These are phyloP conservation scores for Malassezia brasiliensis DNA, from an alignment of 1,284 basidiomycete genomes.

Conservation along the genomic window DNA sequence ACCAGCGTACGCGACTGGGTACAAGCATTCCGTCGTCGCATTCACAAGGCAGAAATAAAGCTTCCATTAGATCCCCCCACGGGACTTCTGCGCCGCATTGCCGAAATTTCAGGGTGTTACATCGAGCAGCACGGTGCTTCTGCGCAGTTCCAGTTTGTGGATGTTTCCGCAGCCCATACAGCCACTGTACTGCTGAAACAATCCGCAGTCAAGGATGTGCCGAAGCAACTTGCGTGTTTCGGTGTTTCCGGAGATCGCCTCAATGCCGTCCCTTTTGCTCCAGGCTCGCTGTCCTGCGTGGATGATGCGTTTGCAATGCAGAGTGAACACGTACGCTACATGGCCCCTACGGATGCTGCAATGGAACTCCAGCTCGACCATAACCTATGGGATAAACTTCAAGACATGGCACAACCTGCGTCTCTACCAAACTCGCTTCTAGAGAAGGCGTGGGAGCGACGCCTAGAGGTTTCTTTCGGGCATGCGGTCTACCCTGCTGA, in stretches of 20 bases:
- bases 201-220: background rate
- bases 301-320: background rate
- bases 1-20: slow-evolving; percentile 4
- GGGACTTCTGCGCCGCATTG: background rate
- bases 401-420: background rate
- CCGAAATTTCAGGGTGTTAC: slow-evolving; percentile 4
- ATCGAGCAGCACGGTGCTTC: background rate
- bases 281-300: background rate
- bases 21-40: background rate
- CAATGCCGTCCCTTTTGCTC: background rate
- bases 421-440: background rate
- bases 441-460: slow-evolving; percentile 1
- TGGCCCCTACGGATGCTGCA: background rate
- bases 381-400: background rate
- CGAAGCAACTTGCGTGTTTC: background rate
- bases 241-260: background rate
- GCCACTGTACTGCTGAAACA: slow-evolving; percentile 6
- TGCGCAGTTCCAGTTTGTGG: background rate
- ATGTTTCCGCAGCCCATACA: background rate
- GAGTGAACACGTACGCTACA: background rate
- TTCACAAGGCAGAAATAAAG: background rate
- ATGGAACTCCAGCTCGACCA: background rate
- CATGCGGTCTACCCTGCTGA: slow-evolving; percentile 4
- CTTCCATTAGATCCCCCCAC: background rate
- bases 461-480: background rate